Evolutionary conservation across 2,329 filamentous ascomycete genomes (phyloP).

Genomic region (Pseudocercospora cruenta): DNA sequence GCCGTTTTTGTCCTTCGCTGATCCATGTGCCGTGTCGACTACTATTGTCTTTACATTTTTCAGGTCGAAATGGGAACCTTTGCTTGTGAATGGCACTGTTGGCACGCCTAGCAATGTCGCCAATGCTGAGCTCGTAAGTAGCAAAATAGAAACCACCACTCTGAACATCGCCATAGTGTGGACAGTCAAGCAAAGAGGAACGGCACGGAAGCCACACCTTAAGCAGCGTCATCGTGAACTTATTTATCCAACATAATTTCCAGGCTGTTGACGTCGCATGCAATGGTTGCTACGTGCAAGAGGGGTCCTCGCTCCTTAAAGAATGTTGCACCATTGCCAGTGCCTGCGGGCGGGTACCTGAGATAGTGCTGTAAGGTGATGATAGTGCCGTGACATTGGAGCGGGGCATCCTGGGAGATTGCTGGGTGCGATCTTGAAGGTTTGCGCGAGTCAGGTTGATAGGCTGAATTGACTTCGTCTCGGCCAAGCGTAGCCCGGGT

Average conservation of each 20-base stretch:
- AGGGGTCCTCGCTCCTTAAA: not conserved
- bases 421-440: not conserved
- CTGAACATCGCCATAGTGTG: slow-evolving; percentile 1
- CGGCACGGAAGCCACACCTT: slow-evolving; percentile 4
- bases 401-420: slow-evolving; percentile 6
- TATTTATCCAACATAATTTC: not conserved
- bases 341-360: slow-evolving; percentile 11
- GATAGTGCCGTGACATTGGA: slow-evolving; percentile 22
- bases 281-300: slow-evolving; percentile 4
- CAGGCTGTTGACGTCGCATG: slow-evolving; percentile 2
- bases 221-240: not conserved
- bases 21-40: slow-evolving; percentile 49
- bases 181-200: not conserved
- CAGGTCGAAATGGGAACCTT: slow-evolving; percentile 9
- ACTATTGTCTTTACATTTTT: slow-evolving; percentile 40
- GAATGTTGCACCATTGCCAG: slow-evolving; percentile 8
- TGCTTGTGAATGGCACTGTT: slow-evolving; percentile 21
- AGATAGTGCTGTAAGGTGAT: slow-evolving; percentile 5
- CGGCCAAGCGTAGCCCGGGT: not conserved
- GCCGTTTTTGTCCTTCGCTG: slow-evolving; percentile 49
- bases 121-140: not conserved
- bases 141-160: not conserved
- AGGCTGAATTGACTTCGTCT: slow-evolving; percentile 10
- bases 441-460: slow-evolving; percentile 2
- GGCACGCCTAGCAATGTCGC: slow-evolving; percentile 22